These are phyloP conservation scores for Penicillium coffeae DNA, from an alignment of 495 filamentous ascomycete species.

Conservation along the genomic window DNA sequence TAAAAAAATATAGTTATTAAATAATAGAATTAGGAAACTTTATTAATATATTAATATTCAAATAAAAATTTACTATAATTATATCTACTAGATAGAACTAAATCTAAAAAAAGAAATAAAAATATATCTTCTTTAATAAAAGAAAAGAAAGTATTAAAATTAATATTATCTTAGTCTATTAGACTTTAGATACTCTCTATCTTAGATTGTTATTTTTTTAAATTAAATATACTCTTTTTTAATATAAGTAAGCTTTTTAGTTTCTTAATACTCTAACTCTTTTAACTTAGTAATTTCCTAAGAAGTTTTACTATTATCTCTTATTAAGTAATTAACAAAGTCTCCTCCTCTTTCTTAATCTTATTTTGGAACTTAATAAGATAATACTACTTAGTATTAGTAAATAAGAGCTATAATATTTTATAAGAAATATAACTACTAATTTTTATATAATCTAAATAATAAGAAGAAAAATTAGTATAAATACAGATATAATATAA, in stretches of 20 bases:
- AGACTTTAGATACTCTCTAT: background rate
- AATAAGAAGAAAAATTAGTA: background rate
- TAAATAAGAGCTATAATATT: background rate
- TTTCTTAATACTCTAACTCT: background rate
- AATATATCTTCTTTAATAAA: background rate
- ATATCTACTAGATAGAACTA: constrained; percentile 7
- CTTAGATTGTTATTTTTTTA: background rate
- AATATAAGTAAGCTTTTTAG: background rate
- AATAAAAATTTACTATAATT: background rate
- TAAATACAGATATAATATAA: background rate
- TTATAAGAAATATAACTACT: background rate
- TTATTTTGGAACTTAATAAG: background rate
- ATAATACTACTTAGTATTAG: background rate
- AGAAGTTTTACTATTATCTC: background rate
- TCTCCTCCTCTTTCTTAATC: background rate
- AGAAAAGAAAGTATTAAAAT: too few relatives aligned
- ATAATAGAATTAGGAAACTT: background rate
- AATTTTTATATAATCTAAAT: background rate
- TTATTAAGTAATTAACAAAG: background rate
- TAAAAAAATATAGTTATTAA: background rate
- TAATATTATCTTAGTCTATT: too few relatives aligned
- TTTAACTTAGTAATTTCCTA: background rate
- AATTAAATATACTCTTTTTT: background rate
- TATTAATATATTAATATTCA: background rate
- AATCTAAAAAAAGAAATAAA: background rate